Base-by-base conservation (phyloP, 176 grass and related monocot genomes). In the Avena insularis region DNA sequence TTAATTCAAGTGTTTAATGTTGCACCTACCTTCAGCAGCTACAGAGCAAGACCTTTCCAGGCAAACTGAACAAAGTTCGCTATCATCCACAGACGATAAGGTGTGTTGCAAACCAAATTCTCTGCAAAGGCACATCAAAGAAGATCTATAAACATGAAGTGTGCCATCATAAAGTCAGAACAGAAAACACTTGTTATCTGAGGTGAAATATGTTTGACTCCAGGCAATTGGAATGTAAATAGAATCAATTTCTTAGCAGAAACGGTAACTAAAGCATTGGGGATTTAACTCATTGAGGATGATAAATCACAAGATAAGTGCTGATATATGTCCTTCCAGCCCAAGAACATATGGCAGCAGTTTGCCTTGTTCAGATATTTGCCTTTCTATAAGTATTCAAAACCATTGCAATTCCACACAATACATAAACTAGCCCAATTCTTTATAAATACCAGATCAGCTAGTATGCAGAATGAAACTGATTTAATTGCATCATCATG, bases 11-110 rank as follows among this genome's bases (percentile, higher is more conserved):
- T 49, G 33, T 88, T 47, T 75, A 79, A 80, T 74, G 25, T 25
- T 20, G 23, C 14, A 27, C 90, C 82, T 31, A 99, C 97, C 97
- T 93, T 94, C 92, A 79, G 97, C 92, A 79, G 94, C 92, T 57
- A 99, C 97, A 86, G 91, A 92, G 53, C 94, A 96, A 27, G 82
- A 84, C 60, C 92, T 88, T 94, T 99, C 97, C 12, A 99, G 87
- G 51, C 97, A 99, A 90, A 99, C 94, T 83, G 92, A 87, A 91
- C 97, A 99, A 56, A 89, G 87, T 72, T 99, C 89, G 14, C 72
- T 91, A 78, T 96, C 92, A 80, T 99, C 97, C 57, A 85, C 86
- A 71, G 89, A 91, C 12, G 90, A 71, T 60, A 72, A 3, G 2
- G 89, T 86, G 7, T 88, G 74, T 75, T 87, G 90, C 85, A 99